phyloP scores from a whole-genome alignment of 352 stramenopile genomes.

The Globisporangium spinosum region DNA sequence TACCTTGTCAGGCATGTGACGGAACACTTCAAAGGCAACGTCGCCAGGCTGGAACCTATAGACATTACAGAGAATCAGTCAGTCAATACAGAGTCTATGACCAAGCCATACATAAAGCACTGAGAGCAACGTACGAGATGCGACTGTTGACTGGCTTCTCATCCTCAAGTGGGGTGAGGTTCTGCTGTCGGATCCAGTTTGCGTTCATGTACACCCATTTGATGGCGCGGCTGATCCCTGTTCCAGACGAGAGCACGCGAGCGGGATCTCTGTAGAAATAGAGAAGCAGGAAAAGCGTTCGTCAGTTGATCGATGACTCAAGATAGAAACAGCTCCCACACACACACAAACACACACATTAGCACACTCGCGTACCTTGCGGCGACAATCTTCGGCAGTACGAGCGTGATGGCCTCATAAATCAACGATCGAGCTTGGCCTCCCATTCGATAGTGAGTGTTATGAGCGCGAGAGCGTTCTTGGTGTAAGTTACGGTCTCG shows the following conservation, averaged over 20 bases:
- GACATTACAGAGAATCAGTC: background rate
- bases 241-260: slow-evolving; percentile 63
- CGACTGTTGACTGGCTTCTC: slow-evolving; percentile 17
- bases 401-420: slow-evolving; percentile 71
- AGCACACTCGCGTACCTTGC: slow-evolving; percentile 24
- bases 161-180: slow-evolving; percentile 40
- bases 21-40: slow-evolving; percentile 78
- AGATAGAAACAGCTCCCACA: background rate
- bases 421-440: slow-evolving; percentile 65
- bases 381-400: slow-evolving; percentile 74
- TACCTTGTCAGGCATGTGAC: slow-evolving; percentile 85
- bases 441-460: slow-evolving; percentile 40
- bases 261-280: slow-evolving; percentile 46
- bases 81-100: background rate
- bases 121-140: slow-evolving; percentile 34
- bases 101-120: slow-evolving; percentile 1
- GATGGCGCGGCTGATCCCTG: slow-evolving; percentile 65
- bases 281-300: slow-evolving; percentile 5
- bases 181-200: slow-evolving; percentile 77
- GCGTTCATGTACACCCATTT: slow-evolving; percentile 88
- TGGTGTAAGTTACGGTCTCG: slow-evolving; percentile 42
- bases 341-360: background rate
- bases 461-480: slow-evolving; percentile 49
- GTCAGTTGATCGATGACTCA: background rate
- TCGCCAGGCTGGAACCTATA: slow-evolving; percentile 53